Base-by-base conservation (phyloP, 192 early-diverging fungal species). In the Chytriomyces sp. region DNA sequence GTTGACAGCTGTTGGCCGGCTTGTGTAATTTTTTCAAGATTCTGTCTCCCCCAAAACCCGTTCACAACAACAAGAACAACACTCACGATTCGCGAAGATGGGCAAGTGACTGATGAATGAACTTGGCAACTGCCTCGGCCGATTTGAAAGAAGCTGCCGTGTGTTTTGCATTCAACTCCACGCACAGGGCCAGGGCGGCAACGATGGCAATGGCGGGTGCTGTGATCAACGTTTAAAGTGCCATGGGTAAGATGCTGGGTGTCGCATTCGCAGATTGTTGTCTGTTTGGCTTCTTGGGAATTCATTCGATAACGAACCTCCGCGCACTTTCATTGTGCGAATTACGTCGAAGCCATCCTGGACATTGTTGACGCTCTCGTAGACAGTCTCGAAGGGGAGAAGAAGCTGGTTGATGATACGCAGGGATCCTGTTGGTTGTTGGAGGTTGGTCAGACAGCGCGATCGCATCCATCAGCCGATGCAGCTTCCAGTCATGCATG, bases 131-230 rank as follows among this genome's bases (percentile, higher is more conserved):
- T 4, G 80, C 68, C 0, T 77, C 70, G 26, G 85, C 80, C 28
- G 85, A 79, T 53, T 35, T 60, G 60, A 85, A 73, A 10, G 66
- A 6, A 6, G 18, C 43, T 7, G 50, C 11, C 9, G 80, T 6
- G 81, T 81, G 16, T 71, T 76, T 35, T 57, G 45, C 24, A 50
- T 78, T 63, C 49, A 94, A 80, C 64, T 97, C 96, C 2, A 96
- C 94, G 2, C 94, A 96, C 7, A 98, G 87, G 1, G 94, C 89
- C 4, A 97, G 86, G 2, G 94, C 95, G 5, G 96, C 97, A 23
- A 98, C 95, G 67, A 99, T 96, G 75, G 95, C 97, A 72, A 99
- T 99, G 16, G 97, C 97, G 7, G 97, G 97, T 5, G 97, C 96
- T 76, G 45, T 64, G 6, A 24, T 35, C 28, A 35, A 2, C 1